phyloP scores from a whole-genome alignment of 306 rosid genomes.

The Dalbergia cultrata region DNA sequence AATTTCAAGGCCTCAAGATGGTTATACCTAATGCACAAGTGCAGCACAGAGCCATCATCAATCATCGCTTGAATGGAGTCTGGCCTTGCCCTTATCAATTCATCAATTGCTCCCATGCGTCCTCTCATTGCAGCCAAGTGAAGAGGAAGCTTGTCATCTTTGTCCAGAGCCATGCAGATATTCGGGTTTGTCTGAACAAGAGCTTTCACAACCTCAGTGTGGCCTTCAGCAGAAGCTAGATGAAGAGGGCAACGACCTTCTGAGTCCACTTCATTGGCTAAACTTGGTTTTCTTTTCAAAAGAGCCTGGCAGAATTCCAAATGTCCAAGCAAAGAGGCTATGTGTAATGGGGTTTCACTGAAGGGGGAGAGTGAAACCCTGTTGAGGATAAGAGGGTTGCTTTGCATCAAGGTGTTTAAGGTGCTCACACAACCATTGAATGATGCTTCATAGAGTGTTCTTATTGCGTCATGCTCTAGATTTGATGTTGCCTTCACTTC shows the following conservation, averaged over 20 bases:
- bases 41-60: slow-evolving; percentile 41
- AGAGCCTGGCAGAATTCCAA: slow-evolving; percentile 37
- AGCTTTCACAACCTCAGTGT: slow-evolving; percentile 40
- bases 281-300: slow-evolving; percentile 16
- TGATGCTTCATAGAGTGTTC: slow-evolving; percentile 43
- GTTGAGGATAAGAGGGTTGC: slow-evolving; percentile 34
- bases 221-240: slow-evolving; percentile 46
- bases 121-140: slow-evolving; percentile 52
- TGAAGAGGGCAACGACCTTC: slow-evolving; percentile 56
- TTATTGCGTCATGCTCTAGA: slow-evolving; percentile 10
- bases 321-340: slow-evolving; percentile 49
- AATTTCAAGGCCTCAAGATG: slow-evolving; percentile 42
- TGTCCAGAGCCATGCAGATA: slow-evolving; percentile 43
- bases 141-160: slow-evolving; percentile 52
- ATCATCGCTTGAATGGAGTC: not conserved
- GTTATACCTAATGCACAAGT: slow-evolving; percentile 42
- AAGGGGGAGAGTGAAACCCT: slow-evolving; percentile 42
- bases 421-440: slow-evolving; percentile 31
- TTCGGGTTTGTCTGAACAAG: slow-evolving; percentile 26
- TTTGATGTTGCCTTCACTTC: not conserved
- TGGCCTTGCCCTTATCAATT: slow-evolving; percentile 21
- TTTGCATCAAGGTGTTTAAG: slow-evolving; percentile 40
- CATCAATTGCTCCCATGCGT: slow-evolving; percentile 25
- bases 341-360: slow-evolving; percentile 50
- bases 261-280: slow-evolving; percentile 35